Percentiles rank a stretch among this genome's conserved stretches.
These are phyloP conservation scores for Monosporascus sp. DNA, from an alignment of 2,329 filamentous ascomycete species.

Conservation along the genomic window DNA sequence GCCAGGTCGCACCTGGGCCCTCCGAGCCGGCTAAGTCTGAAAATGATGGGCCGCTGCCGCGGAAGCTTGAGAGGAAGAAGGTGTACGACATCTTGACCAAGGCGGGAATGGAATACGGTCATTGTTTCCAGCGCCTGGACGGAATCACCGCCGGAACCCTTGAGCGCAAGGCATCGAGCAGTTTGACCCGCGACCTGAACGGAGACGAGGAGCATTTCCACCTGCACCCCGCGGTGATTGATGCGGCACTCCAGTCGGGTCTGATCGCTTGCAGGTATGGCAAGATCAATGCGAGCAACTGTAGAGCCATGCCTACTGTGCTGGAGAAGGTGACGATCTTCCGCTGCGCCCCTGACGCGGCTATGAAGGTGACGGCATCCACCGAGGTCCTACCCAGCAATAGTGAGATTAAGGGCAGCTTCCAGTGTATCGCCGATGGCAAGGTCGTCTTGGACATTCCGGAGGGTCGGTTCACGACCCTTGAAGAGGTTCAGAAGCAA, in stretches of 20 bases:
- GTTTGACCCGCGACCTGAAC: conserved; percentile 2
- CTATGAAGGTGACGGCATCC: conserved; percentile 4
- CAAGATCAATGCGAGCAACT: neutral
- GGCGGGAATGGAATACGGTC: conserved; percentile 18
- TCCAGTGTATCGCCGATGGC: conserved; percentile 1
- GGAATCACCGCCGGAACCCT: conserved; percentile 4
- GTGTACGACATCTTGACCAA: conserved; percentile 14
- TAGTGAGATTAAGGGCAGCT: too few species aligned
- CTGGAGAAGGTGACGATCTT: conserved; percentile 7
- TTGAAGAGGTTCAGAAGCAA: too few species aligned
- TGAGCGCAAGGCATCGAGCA: conserved; percentile 1
- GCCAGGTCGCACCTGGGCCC: conserved; percentile 12
- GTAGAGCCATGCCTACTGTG: conserved; percentile 2
- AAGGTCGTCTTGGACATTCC: neutral
- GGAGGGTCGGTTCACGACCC: too few species aligned
- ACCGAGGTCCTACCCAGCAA: too few species aligned
- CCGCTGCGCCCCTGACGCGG: conserved; percentile 5
- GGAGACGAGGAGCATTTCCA: conserved; percentile 7
- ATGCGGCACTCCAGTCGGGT: neutral
- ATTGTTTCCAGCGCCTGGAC: conserved; percentile 15
- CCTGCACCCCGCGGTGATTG: conserved; percentile 8
- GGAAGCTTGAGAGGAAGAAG: conserved; percentile 5
- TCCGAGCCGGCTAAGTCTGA: neutral
- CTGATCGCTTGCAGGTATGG: conserved; percentile 6
- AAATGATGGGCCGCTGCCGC: conserved; percentile 2